Conservation (phyloP, 1,139 yeast species). For the Arxiozyma bovina region DNA sequence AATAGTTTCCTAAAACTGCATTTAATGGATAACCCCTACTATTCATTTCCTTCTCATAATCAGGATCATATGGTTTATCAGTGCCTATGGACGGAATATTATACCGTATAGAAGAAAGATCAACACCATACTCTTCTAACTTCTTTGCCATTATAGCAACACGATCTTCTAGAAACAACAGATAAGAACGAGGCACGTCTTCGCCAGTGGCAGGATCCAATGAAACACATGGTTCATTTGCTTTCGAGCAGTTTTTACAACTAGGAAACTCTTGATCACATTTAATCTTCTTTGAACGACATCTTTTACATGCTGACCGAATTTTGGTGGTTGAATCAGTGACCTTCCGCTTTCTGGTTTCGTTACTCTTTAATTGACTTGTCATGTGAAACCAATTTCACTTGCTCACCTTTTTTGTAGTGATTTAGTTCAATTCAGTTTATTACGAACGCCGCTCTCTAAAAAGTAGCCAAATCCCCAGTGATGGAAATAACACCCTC, state of each 20-base stretch:
- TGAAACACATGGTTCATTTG: conserved; percentile 68
- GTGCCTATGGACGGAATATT: conserved; percentile 22
- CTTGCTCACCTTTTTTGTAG: neutral
- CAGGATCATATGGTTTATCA: conserved; percentile 19
- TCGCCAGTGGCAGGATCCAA: conserved; percentile 83
- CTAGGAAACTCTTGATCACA: conserved; percentile 81
- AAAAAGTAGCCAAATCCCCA: neutral
- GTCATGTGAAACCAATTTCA: neutral
- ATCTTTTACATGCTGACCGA: conserved; percentile 76
- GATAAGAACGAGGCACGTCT: conserved; percentile 74
- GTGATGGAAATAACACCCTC: neutral
- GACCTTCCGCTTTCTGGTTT: neutral
- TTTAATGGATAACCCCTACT: conserved; percentile 1
- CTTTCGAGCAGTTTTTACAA: conserved; percentile 62
- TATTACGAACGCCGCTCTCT: no score
- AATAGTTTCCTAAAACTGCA: conserved; percentile 2
- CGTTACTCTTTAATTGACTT: neutral
- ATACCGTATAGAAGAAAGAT: conserved; percentile 21
- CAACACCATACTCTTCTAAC: conserved; percentile 39
- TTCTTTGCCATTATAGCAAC: conserved; percentile 47
- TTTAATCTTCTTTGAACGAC: conserved; percentile 67
- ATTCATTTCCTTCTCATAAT: neutral
- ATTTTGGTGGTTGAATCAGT: conserved; percentile 35
- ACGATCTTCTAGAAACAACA: conserved; percentile 61
- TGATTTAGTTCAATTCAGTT: no score